These are phyloP conservation scores for Ormosia emarginata DNA, from an alignment of 306 rosid genomes.

Conservation along the genomic window DNA sequence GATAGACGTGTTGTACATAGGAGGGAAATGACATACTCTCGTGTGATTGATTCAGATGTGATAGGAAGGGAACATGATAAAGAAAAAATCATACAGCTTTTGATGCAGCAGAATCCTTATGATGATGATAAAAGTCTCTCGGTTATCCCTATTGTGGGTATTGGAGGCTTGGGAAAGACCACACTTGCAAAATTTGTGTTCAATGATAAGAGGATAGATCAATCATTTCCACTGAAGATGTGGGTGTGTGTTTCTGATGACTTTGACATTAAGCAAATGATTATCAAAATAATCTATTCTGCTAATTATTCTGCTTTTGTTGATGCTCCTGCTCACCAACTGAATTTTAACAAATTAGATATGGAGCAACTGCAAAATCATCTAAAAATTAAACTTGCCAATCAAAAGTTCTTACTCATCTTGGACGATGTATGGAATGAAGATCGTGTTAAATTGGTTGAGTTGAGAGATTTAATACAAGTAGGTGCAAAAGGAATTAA, in stretches of 20 bases:
- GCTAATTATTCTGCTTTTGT: background rate
- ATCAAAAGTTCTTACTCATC: constrained; percentile 12
- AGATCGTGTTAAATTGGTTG: background rate
- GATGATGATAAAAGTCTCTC: too few species aligned
- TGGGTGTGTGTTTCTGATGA: constrained; percentile 23
- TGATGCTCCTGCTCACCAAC: background rate
- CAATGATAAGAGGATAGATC: constrained; percentile 3
- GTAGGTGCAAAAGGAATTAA: background rate
- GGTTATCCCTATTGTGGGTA: too few species aligned
- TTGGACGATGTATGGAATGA: constrained; percentile 24
- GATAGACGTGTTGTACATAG: too few species aligned
- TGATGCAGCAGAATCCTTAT: too few species aligned
- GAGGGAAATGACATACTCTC: too few species aligned
- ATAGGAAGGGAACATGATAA: too few species aligned
- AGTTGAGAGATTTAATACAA: background rate
- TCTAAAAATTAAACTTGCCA: background rate
- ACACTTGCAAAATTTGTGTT: background rate
- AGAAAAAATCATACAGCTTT: too few species aligned
- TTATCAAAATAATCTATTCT: constrained; percentile 13
- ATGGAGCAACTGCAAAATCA: background rate
- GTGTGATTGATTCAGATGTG: too few species aligned
- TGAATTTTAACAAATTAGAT: background rate
- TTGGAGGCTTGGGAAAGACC: too few species aligned
- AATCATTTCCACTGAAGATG: background rate
- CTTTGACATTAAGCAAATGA: background rate